Percentiles rank a stretch among this genome's conserved stretches.
Evolutionary conservation across 495 filamentous ascomycete species (phyloP).

Genomic region (Penicillium goetzii): DNA sequence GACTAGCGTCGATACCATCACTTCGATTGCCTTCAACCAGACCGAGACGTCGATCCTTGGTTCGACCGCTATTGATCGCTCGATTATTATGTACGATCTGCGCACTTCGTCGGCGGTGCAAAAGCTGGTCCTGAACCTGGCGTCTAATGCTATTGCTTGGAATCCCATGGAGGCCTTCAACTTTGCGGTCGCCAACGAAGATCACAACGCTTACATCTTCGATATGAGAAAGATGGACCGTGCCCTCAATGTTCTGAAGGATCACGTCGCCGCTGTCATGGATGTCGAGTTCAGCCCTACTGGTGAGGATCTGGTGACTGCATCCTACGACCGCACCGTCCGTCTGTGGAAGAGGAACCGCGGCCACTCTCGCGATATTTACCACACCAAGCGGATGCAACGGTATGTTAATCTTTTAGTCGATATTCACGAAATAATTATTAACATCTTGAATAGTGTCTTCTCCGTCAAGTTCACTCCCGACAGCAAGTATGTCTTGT

Average conservation of each 20-base stretch:
- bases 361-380: constrained; percentile 88
- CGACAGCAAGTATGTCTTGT: constrained; percentile 85
- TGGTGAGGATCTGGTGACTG: constrained; percentile 89
- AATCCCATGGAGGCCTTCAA: constrained; percentile 97
- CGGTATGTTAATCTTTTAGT: constrained; percentile 43
- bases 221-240: constrained; percentile 85
- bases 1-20: constrained; percentile 89
- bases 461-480: constrained; percentile 84
- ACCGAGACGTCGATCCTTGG: constrained; percentile 89
- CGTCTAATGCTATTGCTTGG: constrained; percentile 86
- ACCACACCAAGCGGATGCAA: constrained; percentile 98
- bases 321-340: constrained; percentile 81
- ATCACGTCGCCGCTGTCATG: constrained; percentile 96
- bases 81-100: constrained; percentile 85
- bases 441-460: constrained; percentile 54
- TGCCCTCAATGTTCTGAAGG: constrained; percentile 89
- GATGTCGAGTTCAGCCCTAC: constrained; percentile 94
- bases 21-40: constrained; percentile 86
- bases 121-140: constrained; percentile 76
- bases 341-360: constrained; percentile 78
- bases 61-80: constrained; percentile 80
- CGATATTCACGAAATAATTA: neutral
- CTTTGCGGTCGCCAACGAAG: constrained; percentile 80
- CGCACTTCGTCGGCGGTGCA: constrained; percentile 82
- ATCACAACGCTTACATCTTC: constrained; percentile 80